These are phyloP conservation scores for Calophaca sinica DNA, from an alignment of 306 rosid species.

Conservation along the genomic window DNA sequence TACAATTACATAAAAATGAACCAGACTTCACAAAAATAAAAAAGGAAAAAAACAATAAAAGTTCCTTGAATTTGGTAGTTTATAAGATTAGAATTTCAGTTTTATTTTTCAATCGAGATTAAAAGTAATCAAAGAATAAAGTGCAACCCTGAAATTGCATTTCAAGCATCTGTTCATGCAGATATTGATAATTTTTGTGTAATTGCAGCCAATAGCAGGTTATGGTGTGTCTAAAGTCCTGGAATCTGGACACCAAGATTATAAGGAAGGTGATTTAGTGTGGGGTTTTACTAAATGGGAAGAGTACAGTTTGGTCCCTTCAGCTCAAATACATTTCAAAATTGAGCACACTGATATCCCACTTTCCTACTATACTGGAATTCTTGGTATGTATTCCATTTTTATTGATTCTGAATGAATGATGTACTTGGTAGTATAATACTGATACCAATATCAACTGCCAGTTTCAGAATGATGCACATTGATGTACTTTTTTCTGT, in stretches of 20 bases:
- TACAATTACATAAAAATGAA: too few relatives aligned
- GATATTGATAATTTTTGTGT: not conserved
- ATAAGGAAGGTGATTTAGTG: constrained; percentile 46
- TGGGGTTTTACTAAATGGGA: constrained; percentile 50
- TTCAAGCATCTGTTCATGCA: not conserved
- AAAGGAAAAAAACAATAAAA: too few relatives aligned
- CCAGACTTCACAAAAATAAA: too few relatives aligned
- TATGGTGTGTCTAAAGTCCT: constrained; percentile 47
- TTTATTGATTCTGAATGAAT: constrained; percentile 15
- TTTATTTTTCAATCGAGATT: not conserved
- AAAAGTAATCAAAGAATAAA: not conserved
- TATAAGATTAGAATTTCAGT: not conserved
- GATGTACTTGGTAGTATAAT: not conserved
- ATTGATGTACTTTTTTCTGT: not conserved
- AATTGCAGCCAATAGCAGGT: constrained; percentile 41
- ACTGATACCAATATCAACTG: not conserved
- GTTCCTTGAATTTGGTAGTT: not conserved
- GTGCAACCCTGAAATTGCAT: not conserved
- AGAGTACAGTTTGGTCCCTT: constrained; percentile 43
- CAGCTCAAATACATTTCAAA: constrained; percentile 48
- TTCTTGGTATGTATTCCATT: constrained; percentile 43
- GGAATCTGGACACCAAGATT: constrained; percentile 45
- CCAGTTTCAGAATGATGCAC: not conserved
- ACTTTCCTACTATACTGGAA: constrained; percentile 49
- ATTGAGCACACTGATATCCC: constrained; percentile 51